Evolutionary conservation across 2,329 filamentous ascomycete species (phyloP), one percentile per base, ranked within the genome.

Genomic region (Aspergillus clavatus): DNA sequence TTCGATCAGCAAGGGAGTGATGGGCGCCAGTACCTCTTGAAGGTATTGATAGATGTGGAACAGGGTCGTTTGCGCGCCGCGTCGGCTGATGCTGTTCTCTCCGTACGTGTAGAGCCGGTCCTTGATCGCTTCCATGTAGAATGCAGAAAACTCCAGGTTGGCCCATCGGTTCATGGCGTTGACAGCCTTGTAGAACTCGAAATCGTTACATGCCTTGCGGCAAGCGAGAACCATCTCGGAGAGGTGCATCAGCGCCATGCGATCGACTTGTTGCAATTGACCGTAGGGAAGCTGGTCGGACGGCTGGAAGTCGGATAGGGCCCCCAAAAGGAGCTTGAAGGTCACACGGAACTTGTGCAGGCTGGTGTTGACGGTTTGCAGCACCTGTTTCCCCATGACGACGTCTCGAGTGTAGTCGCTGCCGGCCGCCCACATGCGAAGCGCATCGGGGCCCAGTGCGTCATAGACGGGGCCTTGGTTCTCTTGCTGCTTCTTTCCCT

Each of bases 91-190:
- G 38, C 86, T 84, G 11, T 79, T 76, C 11, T 80, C 79, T 48
- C 83, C 80, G 23, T 86, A 87, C 37, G 90, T 93, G 72, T 98
- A 98, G 1, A 97, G 74, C 3, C 88, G 78, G 60, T 98, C 93
- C 68, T 98, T 98, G 57, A 90, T 76, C 0, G 87, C 83, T 67
- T 98, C 93, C 46, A 98, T 81, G 66, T 97, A 98, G 66, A 96
- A 95, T 0, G 91, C 85, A 0, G 89, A 96, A 19, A 98, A 77
- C 55, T 96, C 87, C 19, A 77, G 82, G 44, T 83, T 82, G 47
- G 95, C 77, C 83, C 90, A 96, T 51, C 81, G 80, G 66, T 90
- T 94, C 52, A 97, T 76, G 3, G 78, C 70, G 47, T 76, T 81
- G 5, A 89, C 74, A 10, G 79, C 90, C 66, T 82, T 86, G 76